Percentiles rank a stretch among this genome's conserved stretches.
Conservation (phyloP, 2,329 filamentous ascomycete genomes). For the Venturia nashicola region DNA sequence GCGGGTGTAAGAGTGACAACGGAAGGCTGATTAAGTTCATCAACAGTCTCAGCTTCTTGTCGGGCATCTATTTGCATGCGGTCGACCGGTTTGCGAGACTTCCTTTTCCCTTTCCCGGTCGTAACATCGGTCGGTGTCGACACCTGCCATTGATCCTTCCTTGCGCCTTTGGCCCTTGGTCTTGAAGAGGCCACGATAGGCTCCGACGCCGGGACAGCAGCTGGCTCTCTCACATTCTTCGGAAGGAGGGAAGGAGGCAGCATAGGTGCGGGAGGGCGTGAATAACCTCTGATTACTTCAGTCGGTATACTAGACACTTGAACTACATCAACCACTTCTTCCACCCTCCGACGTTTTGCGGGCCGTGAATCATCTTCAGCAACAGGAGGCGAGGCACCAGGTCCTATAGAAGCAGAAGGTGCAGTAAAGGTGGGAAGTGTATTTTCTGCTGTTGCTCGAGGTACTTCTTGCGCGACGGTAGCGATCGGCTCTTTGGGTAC, state of each 20-base stretch:
- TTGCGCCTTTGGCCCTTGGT: neutral
- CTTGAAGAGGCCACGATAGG: neutral
- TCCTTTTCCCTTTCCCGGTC: constrained; percentile 41
- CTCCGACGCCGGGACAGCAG: neutral
- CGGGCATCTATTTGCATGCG: constrained; percentile 60
- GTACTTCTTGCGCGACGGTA: neutral
- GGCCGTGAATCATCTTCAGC: neutral
- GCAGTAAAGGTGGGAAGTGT: neutral
- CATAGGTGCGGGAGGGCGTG: neutral
- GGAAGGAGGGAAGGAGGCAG: neutral
- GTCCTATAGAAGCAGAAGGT: neutral
- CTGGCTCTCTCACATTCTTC: neutral
- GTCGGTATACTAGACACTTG: neutral
- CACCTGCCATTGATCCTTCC: constrained; percentile 6
- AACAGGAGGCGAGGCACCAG: neutral
- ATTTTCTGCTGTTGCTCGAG: neutral
- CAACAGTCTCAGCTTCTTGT: constrained; percentile 41
- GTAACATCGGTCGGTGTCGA: constrained; percentile 4
- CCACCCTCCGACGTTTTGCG: neutral
- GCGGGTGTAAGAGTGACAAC: neutral
- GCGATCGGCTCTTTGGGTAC: neutral
- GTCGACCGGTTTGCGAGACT: constrained; percentile 96
- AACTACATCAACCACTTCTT: neutral
- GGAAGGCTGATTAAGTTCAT: neutral
- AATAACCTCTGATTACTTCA: neutral